Evolutionary conservation across 306 rosid genomes (phyloP), one percentile per base, ranked within the genome.

Genomic region (Sechiopsis laciniata): DNA sequence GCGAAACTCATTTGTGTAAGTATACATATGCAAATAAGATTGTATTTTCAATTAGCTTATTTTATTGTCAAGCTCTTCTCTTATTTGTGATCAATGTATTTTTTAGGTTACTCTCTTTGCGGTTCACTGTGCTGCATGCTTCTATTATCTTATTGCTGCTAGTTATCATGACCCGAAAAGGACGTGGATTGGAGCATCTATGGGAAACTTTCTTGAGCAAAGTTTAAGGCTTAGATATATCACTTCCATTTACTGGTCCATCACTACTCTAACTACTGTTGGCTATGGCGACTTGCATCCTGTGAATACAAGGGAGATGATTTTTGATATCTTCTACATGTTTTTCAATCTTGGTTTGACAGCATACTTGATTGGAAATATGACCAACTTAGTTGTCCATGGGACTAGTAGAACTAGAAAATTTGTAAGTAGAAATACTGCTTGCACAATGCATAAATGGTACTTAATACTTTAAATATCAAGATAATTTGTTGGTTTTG

Each of bases 251-350:
- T 95, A 91, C 65, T 95, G 97, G 97, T 95, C 99, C 11, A 91
- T 91, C 74, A 89, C 97, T 48, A 95, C 99, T 53, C 80, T 95
- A 56, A 85, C 97, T 13, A 91, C 97, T 0, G 99, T 95, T 21
- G 96, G 99, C 32, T 91, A 91, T 74, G 96, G 99, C 17, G 99
- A 91, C 75, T 72, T 95, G 83, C 95, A 95, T 84, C 96, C 97
- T 0, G 96, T 91, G 65, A 95, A 91, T 77, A 55, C 91, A 29
- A 77, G 92, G 64, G 99, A 95, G 83, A 95, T 91, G 97, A 11
- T 87, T 75, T 91, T 91, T 76, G 92, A 89, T 82, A 91, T 88
- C 74, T 84, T 86, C 79, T 95, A 84, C 79, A 95, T 89, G 97
- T 88, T 95, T 21, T 95, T 91, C 76, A 95, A 91, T 74, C 85